Conservation (phyloP, 2,329 filamentous ascomycete genomes). For the Aureobasidium sp. region DNA sequence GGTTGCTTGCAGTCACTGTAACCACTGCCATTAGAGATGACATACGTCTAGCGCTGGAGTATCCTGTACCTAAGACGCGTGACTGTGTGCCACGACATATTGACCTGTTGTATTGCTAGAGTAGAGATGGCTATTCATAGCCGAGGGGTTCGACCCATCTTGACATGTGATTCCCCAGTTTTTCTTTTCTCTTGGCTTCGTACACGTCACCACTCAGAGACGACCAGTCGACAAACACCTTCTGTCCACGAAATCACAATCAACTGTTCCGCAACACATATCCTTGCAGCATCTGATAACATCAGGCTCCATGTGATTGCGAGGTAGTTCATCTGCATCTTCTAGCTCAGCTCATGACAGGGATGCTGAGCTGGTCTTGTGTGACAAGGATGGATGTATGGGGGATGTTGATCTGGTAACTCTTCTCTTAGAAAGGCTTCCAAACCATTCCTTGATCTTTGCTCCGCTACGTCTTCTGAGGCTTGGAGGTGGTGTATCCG, state of each 20-base stretch:
- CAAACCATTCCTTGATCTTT: conserved; percentile 10
- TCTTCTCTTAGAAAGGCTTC: conserved; percentile 11
- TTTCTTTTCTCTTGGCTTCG: background rate
- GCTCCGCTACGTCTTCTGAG: conserved; percentile 41
- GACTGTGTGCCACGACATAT: conserved; percentile 10
- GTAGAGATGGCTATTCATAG: background rate
- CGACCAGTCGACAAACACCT: background rate
- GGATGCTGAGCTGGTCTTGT: conserved; percentile 5
- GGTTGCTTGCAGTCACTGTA: background rate
- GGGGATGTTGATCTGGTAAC: conserved; percentile 1
- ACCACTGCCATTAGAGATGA: background rate
- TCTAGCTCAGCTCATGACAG: background rate
- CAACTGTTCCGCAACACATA: background rate
- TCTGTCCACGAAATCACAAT: background rate
- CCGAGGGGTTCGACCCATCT: background rate
- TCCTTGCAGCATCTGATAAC: background rate
- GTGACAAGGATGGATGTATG: background rate
- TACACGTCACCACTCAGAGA: conserved; percentile 1
- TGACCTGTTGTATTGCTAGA: background rate
- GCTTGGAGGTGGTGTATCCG: conserved; percentile 39
- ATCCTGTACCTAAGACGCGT: background rate
- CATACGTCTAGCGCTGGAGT: background rate
- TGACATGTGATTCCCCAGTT: background rate
- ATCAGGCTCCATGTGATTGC: background rate
- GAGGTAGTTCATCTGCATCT: background rate